Percentiles rank a stretch among this genome's conserved stretches.
These are phyloP conservation scores for Canavalia ensiformis DNA, from an alignment of 306 rosid species.

Conservation along the genomic window DNA sequence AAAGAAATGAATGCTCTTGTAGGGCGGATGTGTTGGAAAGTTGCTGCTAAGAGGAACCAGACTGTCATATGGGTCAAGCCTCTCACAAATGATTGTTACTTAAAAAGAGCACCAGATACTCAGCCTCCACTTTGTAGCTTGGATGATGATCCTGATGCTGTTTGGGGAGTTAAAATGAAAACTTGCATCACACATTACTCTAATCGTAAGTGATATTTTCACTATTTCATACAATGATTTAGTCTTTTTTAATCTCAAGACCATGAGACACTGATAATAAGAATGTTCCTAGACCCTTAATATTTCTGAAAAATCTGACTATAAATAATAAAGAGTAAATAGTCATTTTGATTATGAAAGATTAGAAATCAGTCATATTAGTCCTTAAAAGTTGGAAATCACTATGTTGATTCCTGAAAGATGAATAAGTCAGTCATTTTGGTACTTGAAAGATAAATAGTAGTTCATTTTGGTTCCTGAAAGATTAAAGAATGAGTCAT, in stretches of 20 bases:
- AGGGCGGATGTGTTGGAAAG: conserved; percentile 85
- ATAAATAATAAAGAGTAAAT: background rate
- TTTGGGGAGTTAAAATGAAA: conserved; percentile 86
- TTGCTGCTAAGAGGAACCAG: conserved; percentile 86
- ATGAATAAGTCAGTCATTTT: too few species aligned
- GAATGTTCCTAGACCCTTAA: conserved; percentile 12
- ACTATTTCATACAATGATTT: conserved; percentile 37
- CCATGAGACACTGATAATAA: conserved; percentile 13
- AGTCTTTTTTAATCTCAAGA: conserved; percentile 14
- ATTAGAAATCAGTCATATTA: too few species aligned
- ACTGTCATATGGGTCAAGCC: conserved; percentile 98
- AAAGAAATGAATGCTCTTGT: conserved; percentile 85
- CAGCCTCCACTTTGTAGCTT: conserved; percentile 87
- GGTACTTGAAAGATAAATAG: too few species aligned
- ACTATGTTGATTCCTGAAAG: too few species aligned
- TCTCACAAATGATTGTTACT: conserved; percentile 86
- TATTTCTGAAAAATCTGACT: background rate
- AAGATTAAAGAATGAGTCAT: too few species aligned
- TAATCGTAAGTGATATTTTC: conserved; percentile 67
- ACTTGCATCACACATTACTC: conserved; percentile 85
- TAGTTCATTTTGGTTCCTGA: too few species aligned
- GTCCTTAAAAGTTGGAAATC: too few species aligned
- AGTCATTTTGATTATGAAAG: too few species aligned
- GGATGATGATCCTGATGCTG: conserved; percentile 85
- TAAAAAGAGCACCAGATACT: conserved; percentile 69